phyloP scores from a whole-genome alignment of 768 basidiomycete species.

The Solioccasus polychromus region DNA sequence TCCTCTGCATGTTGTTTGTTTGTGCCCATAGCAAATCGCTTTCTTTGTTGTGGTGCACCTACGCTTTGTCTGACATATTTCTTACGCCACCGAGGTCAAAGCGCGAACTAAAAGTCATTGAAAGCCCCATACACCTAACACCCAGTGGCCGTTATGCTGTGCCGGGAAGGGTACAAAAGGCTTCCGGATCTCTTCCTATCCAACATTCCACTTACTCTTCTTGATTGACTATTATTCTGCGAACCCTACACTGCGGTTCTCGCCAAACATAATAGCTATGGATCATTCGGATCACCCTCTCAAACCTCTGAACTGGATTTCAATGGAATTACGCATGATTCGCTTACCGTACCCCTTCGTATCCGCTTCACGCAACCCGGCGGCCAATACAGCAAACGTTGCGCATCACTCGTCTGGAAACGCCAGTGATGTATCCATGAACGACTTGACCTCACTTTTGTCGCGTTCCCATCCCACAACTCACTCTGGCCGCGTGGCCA shows the following conservation, averaged over 20 bases:
- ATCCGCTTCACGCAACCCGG: constrained; percentile 4
- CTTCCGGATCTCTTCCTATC: neutral
- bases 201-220: neutral
- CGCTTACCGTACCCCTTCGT: constrained; percentile 8
- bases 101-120: constrained; percentile 3
- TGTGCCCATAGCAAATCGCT: constrained; percentile 6
- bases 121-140: constrained; percentile 4
- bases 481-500: constrained; percentile 20
- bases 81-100: constrained; percentile 19
- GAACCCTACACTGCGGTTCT: constrained; percentile 4
- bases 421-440: neutral
- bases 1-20: neutral
- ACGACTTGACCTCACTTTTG: constrained; percentile 5
- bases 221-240: constrained; percentile 3
- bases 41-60: constrained; percentile 15
- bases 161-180: constrained; percentile 20
- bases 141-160: constrained; percentile 8
- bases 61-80: constrained; percentile 21
- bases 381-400: constrained; percentile 8
- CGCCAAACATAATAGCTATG: constrained; percentile 1
- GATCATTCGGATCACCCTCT: neutral
- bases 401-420: neutral
- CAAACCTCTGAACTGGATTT: constrained; percentile 3
- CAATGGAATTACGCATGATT: constrained; percentile 6
- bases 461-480: constrained; percentile 7